Conservation (phyloP, 345 rosid species). For the Tarenaya hassleriana region DNA sequence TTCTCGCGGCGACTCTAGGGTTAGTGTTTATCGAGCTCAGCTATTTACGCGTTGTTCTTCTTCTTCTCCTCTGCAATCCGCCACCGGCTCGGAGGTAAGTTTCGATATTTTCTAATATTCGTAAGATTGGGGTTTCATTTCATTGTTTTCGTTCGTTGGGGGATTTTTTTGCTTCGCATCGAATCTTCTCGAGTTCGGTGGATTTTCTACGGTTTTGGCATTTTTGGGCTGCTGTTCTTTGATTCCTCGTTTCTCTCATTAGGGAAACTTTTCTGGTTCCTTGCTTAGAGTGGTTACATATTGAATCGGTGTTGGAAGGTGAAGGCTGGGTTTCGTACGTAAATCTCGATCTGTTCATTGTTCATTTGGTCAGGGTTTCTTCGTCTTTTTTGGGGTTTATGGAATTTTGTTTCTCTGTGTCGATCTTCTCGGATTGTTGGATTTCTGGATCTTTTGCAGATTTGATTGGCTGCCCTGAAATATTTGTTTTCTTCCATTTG, state of each 20-base stretch:
- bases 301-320: no score
- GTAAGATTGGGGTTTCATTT: background rate
- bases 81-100: conserved; percentile 14
- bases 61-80: conserved; percentile 17
- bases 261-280: no score
- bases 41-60: conserved; percentile 17
- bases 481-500: no score
- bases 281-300: no score
- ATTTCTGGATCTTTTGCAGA: no score
- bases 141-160: background rate
- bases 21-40: conserved; percentile 21
- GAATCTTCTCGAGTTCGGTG: conserved; percentile 5
- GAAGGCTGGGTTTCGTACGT: background rate
- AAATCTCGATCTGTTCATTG: background rate
- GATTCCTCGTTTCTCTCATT: no score
- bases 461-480: no score
- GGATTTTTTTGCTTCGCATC: conserved; percentile 5
- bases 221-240: conserved; percentile 6
- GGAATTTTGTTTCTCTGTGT: no score
- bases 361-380: no score
- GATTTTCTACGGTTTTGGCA: conserved; percentile 8
- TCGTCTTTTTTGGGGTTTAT: no score
- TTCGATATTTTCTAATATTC: background rate
- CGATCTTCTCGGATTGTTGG: no score
- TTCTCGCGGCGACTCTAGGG: conserved; percentile 16